These are phyloP conservation scores for Magnusiomyces suaveolens DNA, from an alignment of 1,139 yeast genomes.

Conservation along the genomic window DNA sequence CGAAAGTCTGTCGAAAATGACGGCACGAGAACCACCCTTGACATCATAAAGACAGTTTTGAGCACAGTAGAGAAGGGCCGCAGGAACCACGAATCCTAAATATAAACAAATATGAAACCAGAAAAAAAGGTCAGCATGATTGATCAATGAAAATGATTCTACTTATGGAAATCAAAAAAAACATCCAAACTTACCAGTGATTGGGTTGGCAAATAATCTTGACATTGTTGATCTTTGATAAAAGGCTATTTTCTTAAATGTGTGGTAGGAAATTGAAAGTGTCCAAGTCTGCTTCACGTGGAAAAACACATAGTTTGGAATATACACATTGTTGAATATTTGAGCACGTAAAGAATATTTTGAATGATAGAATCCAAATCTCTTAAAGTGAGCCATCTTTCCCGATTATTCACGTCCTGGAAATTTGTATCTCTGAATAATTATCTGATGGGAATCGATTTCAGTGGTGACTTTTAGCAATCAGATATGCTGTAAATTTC, in stretches of 20 bases:
- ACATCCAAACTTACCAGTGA: slow-evolving; percentile 15
- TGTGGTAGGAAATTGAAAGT: not conserved
- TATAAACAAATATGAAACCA: not conserved
- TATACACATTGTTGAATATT: too few relatives aligned
- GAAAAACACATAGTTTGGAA: too few relatives aligned
- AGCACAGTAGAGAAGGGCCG: slow-evolving; percentile 21
- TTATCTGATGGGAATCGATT: too few relatives aligned
- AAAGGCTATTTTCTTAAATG: not conserved
- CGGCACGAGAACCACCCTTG: slow-evolving; percentile 92
- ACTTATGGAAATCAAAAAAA: not conserved
- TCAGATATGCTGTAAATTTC: too few relatives aligned
- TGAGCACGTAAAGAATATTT: too few relatives aligned
- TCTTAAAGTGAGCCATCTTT: too few relatives aligned
- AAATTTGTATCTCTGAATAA: too few relatives aligned
- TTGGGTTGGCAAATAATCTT: slow-evolving; percentile 14
- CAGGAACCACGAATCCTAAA: slow-evolving; percentile 25
- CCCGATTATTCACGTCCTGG: too few relatives aligned
- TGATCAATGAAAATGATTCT: not conserved
- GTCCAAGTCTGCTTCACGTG: too few relatives aligned
- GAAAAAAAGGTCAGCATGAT: not conserved
- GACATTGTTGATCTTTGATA: slow-evolving; percentile 10
- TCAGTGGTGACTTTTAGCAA: too few relatives aligned
- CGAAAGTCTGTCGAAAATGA: slow-evolving; percentile 78
- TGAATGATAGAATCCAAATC: too few relatives aligned
- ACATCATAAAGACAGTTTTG: slow-evolving; percentile 57